A percentile compares a stretch with the other conserved stretches of the same genome.
These are phyloP conservation scores for Venturia nashicola DNA, from an alignment of 2,329 filamentous ascomycete genomes.

Conservation along the genomic window DNA sequence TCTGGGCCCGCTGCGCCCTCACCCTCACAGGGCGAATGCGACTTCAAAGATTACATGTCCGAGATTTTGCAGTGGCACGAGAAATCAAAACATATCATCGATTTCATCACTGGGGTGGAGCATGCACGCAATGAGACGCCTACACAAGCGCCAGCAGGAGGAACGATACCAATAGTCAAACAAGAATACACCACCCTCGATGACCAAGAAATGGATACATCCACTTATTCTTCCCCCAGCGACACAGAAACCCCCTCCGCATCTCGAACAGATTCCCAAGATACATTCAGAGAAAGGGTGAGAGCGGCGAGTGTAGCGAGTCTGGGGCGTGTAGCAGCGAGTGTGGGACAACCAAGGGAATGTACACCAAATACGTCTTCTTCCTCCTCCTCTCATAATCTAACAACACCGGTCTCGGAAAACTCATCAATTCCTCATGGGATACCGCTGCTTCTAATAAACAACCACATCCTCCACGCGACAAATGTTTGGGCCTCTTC, in stretches of 20 bases:
- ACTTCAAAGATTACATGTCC: constrained; percentile 47
- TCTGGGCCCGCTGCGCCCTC: constrained; percentile 32
- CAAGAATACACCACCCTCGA: neutral
- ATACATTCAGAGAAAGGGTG: neutral
- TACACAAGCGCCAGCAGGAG: neutral
- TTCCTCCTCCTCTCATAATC: neutral
- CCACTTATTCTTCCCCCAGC: neutral
- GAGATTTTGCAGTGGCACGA: constrained; percentile 63
- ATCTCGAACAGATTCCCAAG: neutral
- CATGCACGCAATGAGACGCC: constrained; percentile 14
- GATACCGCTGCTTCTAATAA: constrained; percentile 55
- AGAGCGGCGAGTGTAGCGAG: neutral
- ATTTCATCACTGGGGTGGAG: constrained; percentile 33
- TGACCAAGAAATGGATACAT: neutral
- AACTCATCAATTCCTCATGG: constrained; percentile 2
- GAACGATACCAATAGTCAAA: neutral
- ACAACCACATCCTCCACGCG: constrained; percentile 67
- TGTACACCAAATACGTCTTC: neutral
- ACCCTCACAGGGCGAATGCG: constrained; percentile 16
- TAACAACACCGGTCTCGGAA: too few relatives aligned
- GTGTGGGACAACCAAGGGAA: neutral
- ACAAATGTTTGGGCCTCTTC: constrained; percentile 63
- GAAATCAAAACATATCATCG: constrained; percentile 58
- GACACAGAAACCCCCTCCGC: constrained; percentile 8
- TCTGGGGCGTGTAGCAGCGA: too few relatives aligned